phyloP scores from a whole-genome alignment of 2,329 filamentous ascomycete genomes.

The Hirsutella rhossiliensis region DNA sequence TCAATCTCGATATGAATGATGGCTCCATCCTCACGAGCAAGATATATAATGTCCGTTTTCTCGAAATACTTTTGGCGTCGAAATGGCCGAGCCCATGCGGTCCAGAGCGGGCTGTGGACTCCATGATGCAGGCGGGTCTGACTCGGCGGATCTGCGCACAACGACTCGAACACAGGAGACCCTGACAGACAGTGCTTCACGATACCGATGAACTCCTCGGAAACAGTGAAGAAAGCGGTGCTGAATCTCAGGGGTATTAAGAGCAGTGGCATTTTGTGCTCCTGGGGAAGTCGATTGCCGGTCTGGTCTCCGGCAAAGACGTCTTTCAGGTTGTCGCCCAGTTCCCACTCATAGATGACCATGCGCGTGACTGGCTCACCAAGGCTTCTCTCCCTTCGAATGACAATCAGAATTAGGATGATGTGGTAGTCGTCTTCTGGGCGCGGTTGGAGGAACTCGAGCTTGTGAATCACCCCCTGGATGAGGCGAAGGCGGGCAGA shows the following conservation, averaged over 20 bases:
- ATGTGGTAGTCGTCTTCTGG: conserved; percentile 55
- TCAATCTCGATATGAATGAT: conserved; percentile 62
- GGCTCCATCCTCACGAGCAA: conserved; percentile 79
- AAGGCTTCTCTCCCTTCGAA: conserved; percentile 24
- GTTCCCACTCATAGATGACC: conserved; percentile 49
- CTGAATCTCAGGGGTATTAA: conserved; percentile 60
- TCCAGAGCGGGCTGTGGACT: conserved; percentile 52
- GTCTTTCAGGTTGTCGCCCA: conserved; percentile 31
- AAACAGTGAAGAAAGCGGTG: conserved; percentile 60
- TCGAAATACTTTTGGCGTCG: conserved; percentile 51
- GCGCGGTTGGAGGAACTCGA: conserved; percentile 73
- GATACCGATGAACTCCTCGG: conserved; percentile 43
- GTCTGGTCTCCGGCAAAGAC: conserved; percentile 33
- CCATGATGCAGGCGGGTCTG: conserved; percentile 35
- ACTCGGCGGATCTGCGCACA: conserved; percentile 27
- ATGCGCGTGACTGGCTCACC: conserved; percentile 30
- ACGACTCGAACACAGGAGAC: conserved; percentile 32
- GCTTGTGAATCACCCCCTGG: conserved; percentile 66
- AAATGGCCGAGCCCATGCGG: conserved; percentile 70
- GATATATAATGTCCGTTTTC: conserved; percentile 66
- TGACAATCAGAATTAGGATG: conserved; percentile 59
- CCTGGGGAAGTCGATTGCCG: conserved; percentile 36
- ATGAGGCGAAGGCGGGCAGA: conserved; percentile 31
- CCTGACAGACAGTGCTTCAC: conserved; percentile 42
- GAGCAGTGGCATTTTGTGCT: conserved; percentile 51